Evolutionary conservation across 1,284 basidiomycete genomes (phyloP).

Genomic region (Ceratorhiza oryzae-sativae): DNA sequence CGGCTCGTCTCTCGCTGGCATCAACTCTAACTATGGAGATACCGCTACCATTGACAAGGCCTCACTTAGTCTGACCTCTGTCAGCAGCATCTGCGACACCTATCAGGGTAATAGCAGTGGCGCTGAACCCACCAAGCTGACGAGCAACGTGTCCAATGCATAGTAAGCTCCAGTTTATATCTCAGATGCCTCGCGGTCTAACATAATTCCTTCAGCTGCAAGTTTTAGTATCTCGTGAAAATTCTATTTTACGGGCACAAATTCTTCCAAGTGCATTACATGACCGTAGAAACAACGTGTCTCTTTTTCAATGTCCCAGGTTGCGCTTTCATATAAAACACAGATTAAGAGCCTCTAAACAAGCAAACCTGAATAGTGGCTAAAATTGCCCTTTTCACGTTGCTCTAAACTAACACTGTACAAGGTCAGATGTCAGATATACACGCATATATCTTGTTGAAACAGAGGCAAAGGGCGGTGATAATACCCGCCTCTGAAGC

Average conservation of each 20-base stretch:
- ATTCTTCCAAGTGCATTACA: too few species aligned
- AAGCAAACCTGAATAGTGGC: too few species aligned
- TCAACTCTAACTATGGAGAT: slow-evolving; percentile 40
- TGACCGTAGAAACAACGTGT: too few species aligned
- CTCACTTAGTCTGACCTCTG: slow-evolving; percentile 1
- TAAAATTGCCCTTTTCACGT: too few species aligned
- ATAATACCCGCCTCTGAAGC: not conserved
- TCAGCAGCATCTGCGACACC: slow-evolving; percentile 19
- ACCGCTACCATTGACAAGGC: slow-evolving; percentile 27
- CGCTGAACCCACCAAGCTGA: slow-evolving; percentile 28
- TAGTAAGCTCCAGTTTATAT: not conserved
- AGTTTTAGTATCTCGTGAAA: too few species aligned
- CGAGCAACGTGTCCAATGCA: slow-evolving; percentile 16
- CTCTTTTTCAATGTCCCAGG: too few species aligned
- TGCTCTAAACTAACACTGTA: too few species aligned
- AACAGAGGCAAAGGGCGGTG: not conserved
- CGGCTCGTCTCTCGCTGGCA: slow-evolving; percentile 24
- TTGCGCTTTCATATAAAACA: too few species aligned
- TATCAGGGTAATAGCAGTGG: slow-evolving; percentile 33
- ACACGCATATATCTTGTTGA: not conserved
- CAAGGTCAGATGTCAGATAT: not conserved
- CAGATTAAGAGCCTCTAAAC: too few species aligned
- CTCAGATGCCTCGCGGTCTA: not conserved
- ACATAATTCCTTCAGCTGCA: slow-evolving; percentile 10
- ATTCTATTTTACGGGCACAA: too few species aligned